These are phyloP conservation scores for Dendrostoma leiphaemia DNA, from an alignment of 2,329 filamentous ascomycete genomes.

Conservation along the genomic window DNA sequence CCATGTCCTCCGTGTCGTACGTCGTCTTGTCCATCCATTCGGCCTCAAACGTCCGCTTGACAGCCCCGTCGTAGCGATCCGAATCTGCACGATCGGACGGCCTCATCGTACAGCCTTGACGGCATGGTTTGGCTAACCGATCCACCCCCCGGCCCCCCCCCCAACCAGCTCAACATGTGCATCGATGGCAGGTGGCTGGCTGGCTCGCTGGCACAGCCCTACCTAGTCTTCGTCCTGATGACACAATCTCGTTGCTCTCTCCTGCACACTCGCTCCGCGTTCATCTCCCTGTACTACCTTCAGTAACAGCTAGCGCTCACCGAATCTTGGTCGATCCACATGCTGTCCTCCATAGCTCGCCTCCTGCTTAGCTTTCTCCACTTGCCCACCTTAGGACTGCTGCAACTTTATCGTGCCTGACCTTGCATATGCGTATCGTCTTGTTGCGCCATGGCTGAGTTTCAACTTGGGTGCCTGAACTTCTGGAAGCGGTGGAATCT, in stretches of 20 bases:
- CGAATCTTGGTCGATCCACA: slow-evolving; percentile 8
- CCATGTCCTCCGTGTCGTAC: not conserved
- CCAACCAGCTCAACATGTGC: not conserved
- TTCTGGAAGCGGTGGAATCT: slow-evolving; percentile 12
- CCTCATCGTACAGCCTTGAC: slow-evolving; percentile 8
- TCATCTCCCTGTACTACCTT: not conserved
- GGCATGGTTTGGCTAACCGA: slow-evolving; percentile 1
- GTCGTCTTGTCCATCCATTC: slow-evolving; percentile 7
- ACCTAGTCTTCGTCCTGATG: too few relatives aligned
- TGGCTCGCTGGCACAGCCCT: slow-evolving; percentile 14
- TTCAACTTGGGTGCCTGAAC: slow-evolving; percentile 5
- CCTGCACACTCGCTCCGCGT: not conserved
- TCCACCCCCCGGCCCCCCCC: too few relatives aligned
- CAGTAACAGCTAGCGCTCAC: not conserved
- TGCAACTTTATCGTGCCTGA: not conserved
- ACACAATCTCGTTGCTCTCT: too few relatives aligned
- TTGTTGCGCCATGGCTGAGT: not conserved
- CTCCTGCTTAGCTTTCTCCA: slow-evolving; percentile 10
- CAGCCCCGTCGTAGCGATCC: slow-evolving; percentile 11
- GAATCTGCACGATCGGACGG: slow-evolving; percentile 12
- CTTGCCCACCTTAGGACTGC: slow-evolving; percentile 13
- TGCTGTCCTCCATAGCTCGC: not conserved
- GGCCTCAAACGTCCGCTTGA: not conserved
- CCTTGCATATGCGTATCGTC: slow-evolving; percentile 6
- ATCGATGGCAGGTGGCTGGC: slow-evolving; percentile 1